Conservation (phyloP, 2,329 filamentous ascomycete species). For the Tolypocladium paradoxum region DNA sequence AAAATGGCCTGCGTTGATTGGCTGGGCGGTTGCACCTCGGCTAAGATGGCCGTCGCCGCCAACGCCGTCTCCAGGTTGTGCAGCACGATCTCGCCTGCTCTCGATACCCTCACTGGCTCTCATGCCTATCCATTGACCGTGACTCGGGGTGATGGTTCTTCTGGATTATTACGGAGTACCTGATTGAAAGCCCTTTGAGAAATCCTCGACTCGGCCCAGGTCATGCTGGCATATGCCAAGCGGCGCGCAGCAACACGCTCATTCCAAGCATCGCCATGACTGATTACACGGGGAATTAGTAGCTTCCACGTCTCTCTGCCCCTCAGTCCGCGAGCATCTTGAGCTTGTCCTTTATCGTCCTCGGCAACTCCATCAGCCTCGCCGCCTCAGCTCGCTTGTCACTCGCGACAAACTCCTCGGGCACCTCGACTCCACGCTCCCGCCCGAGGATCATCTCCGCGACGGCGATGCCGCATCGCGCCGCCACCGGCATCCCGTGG, state of each 20-base stretch:
- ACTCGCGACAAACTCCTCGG: constrained; percentile 28
- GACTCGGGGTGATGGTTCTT: not conserved
- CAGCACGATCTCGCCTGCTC: not conserved
- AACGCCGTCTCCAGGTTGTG: not conserved
- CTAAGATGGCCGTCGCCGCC: not conserved
- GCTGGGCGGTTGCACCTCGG: constrained; percentile 9
- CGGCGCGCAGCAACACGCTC: not conserved
- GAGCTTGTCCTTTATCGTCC: not conserved
- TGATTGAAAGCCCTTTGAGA: not conserved
- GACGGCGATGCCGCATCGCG: constrained; percentile 52
- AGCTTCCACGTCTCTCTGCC: not conserved
- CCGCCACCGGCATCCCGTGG: constrained; percentile 68
- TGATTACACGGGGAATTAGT: not conserved
- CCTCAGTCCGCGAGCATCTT: constrained; percentile 1
- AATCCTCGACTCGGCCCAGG: too few species aligned
- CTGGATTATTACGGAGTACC: not conserved
- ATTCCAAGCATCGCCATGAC: not conserved
- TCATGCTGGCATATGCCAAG: not conserved
- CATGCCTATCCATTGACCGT: not conserved
- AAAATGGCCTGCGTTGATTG: constrained; percentile 14
- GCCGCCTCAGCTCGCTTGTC: constrained; percentile 18
- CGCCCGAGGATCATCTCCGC: constrained; percentile 46
- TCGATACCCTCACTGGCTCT: not conserved
- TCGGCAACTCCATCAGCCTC: constrained; percentile 9
- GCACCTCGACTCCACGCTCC: constrained; percentile 28